These are phyloP conservation scores for Astrocystis sublimbata DNA, from an alignment of 495 filamentous ascomycete genomes.

Conservation along the genomic window DNA sequence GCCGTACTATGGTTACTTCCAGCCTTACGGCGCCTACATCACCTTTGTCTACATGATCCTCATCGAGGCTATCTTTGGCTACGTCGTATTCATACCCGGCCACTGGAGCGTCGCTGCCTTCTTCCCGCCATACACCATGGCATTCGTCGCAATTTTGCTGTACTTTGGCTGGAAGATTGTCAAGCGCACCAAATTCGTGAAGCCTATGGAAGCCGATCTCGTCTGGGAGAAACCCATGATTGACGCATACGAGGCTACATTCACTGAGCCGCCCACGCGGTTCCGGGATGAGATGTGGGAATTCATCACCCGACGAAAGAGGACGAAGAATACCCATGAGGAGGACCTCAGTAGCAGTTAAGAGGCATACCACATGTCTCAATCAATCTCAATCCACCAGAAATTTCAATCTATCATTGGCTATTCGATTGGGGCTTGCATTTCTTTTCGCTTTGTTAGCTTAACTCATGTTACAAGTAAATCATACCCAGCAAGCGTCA, in stretches of 20 bases:
- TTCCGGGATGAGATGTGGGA: conserved; percentile 29
- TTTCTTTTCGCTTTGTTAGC: neutral
- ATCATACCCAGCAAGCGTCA: neutral
- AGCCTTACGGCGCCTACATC: conserved; percentile 60
- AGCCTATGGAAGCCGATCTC: conserved; percentile 53
- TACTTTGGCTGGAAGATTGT: conserved; percentile 61
- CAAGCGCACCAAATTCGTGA: conserved; percentile 53
- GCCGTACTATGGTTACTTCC: conserved; percentile 59
- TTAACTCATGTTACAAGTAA: neutral
- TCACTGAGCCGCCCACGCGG: conserved; percentile 29
- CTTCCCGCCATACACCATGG: conserved; percentile 62
- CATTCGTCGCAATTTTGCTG: conserved; percentile 56
- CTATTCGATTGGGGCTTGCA: neutral
- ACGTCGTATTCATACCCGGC: conserved; percentile 52
- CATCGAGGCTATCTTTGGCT: conserved; percentile 56
- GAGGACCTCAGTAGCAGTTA: conserved; percentile 31
- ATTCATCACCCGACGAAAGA: conserved; percentile 22
- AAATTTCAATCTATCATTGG: neutral
- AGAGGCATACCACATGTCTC: neutral
- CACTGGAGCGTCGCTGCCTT: conserved; percentile 52
- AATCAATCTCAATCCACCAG: neutral
- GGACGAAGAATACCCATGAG: conserved; percentile 23
- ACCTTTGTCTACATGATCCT: conserved; percentile 46
- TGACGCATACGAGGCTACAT: conserved; percentile 60
- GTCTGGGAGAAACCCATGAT: conserved; percentile 62